Evolutionary conservation across 1,284 basidiomycete species (phyloP), one percentile per base, ranked within the genome.

Genomic region (Sporisorium scitamineum): DNA sequence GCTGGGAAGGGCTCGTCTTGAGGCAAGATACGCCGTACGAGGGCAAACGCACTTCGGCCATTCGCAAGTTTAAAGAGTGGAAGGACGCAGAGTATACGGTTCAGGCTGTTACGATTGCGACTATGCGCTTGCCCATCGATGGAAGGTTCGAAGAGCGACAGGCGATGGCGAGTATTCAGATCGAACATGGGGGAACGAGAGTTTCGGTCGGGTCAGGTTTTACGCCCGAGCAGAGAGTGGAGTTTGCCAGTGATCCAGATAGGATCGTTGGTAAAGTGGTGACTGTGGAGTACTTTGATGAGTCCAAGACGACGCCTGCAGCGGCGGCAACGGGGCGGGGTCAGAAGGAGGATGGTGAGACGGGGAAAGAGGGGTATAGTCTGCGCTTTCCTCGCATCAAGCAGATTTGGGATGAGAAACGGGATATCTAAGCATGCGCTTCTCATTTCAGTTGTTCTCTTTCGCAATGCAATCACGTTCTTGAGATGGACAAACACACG

Each of bases 351-450:
- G 57, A 48, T 45, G 57, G 42, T 16, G 58, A 18, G 26, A 52
- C 20, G 54, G 27, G 26, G 26, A 55, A 4, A 62, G 32, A 64
- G 31, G 61, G 52, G 20, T 66, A 66, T 31, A 78, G 79, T 34
- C 56, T 81, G 1, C 78, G 80, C 22, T 81, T 81, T 45, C 78
- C 80, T 20, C 65, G 77, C 16, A 63, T 81, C 55, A 81, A 81
- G 52, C 61, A 73, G 20, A 71, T 81, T 41, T 81, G 68, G 58
- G 62, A 39, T 14, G n/a, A 26, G 6, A 48, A 54, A n/a, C 70
- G 78, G 11, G 68, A 75, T 51, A 31, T 78, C 24, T 78, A 48
- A 62, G 5, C 20, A 10, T n/a, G 5, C 32, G 8, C 34, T 24
- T 24, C 10, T n/a, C 34, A 24, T 26, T 7, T 39, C 32, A 22